phyloP scores from a whole-genome alignment of 73 alveolate species.

The Urostyla sp. region DNA sequence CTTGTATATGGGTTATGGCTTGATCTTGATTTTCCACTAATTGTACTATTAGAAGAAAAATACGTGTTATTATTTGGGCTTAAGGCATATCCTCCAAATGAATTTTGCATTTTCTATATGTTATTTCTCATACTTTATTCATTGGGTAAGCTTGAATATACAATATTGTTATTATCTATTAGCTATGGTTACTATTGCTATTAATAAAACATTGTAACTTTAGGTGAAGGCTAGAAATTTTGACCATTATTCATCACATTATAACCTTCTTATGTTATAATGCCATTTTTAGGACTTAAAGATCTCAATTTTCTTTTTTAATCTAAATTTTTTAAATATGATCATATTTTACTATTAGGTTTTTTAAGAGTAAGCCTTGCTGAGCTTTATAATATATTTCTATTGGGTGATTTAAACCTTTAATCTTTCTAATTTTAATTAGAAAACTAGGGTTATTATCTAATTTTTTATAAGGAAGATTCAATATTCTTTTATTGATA shows the following conservation, averaged over 20 bases:
- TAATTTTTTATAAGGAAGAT: neutral
- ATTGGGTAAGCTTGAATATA: too few species aligned
- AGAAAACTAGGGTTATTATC: slow-evolving; percentile 29
- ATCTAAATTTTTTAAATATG: neutral
- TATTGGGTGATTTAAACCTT: neutral
- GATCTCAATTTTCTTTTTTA: slow-evolving; percentile 45
- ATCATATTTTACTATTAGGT: slow-evolving; percentile 13
- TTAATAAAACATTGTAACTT: slow-evolving; percentile 43
- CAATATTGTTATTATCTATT: too few species aligned
- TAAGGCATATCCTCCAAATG: neutral
- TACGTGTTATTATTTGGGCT: neutral
- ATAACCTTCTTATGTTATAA: neutral
- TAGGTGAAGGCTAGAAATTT: slow-evolving; percentile 13
- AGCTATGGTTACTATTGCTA: slow-evolving; percentile 41
- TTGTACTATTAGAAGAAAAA: neutral
- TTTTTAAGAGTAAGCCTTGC: slow-evolving; percentile 44
- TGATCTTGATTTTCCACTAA: neutral
- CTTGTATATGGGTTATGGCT: slow-evolving; percentile 27
- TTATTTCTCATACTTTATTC: too few species aligned
- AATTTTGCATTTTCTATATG: slow-evolving; percentile 29
- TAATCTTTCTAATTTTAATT: neutral
- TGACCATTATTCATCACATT: slow-evolving; percentile 18
- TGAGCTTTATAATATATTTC: slow-evolving; percentile 7
- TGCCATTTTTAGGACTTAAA: slow-evolving; percentile 29
- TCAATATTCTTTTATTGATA: neutral